Evolutionary conservation across 306 rosid genomes (phyloP), one percentile per base, ranked within the genome.

Genomic region (Quercus gilva): DNA sequence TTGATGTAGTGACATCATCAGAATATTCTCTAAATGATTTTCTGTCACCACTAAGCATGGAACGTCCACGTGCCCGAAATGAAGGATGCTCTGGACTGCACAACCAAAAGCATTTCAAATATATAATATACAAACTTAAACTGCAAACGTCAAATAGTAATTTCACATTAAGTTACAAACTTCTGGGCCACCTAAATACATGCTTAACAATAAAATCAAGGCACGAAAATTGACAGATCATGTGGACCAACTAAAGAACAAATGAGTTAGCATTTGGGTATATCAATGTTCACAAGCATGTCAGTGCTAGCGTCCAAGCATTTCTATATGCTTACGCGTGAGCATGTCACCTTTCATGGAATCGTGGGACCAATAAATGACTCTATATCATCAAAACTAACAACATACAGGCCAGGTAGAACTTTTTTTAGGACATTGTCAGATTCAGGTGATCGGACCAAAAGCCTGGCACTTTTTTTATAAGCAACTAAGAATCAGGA

Each of bases 1-100:
- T 96, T 88, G 98, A 89, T 71, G 93, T 80, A 73, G 99, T 87
- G 76, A 88, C 89, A 67, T 89, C 99, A 87, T 93, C 98, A 70
- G 92, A 79, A 89, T 85, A 96, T 74, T 87, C 98, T 91, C 89
- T 85, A 85, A 92, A 89, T 74, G 89, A 65, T 81, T 90, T 86
- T 91, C 92, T 86, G 82, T 90, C 98, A 83, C 99, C 98, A 81
- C 99, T 85, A 80, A 96, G 99, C 90, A 96, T 87, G 80, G 99
- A 96, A 83, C 91, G 93, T 41, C 89, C 96, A 78, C 96, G 97
- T 76, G 91, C 92, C 82, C 91, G 93, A 69, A 90, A 78, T 65
- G 96, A 96, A 75, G 99, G 98, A 81, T 96, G 98, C 83, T 96
- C 99, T 76, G 98, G 98, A 91, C 99, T 96, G 97, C 84, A 89